These are phyloP conservation scores for Aspergillus sp. DNA, from an alignment of 2,329 filamentous ascomycete species.

Conservation along the genomic window DNA sequence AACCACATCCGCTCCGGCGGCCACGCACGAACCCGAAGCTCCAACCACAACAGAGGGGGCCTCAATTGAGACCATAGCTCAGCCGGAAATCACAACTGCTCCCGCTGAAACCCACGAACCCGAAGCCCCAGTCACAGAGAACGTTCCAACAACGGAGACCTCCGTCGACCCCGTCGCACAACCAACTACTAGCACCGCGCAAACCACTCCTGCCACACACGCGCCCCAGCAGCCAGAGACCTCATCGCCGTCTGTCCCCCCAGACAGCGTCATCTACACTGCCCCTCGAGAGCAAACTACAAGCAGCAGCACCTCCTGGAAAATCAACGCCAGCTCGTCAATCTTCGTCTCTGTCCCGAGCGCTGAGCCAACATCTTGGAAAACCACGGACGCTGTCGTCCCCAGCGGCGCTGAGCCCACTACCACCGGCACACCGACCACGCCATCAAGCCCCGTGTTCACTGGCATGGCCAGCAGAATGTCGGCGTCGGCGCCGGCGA, in stretches of 20 bases:
- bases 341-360: background rate
- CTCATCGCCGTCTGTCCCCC: background rate
- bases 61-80: too few species aligned
- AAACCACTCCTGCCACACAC: background rate
- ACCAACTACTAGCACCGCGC: background rate
- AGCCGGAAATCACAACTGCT: background rate
- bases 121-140: background rate
- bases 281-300: background rate
- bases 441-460: conserved; percentile 21
- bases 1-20: background rate
- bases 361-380: background rate
- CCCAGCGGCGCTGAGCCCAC: background rate
- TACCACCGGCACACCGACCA: conserved; percentile 9
- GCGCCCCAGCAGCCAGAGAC: background rate
- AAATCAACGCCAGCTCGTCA: conserved; percentile 1
- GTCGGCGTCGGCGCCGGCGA: conserved; percentile 12
- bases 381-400: background rate
- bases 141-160: background rate
- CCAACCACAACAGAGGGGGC: background rate
- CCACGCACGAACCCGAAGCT: background rate
- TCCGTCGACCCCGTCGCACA: background rate
- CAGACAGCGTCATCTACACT: background rate
- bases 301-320: background rate
- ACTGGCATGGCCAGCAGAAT: conserved; percentile 24
- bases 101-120: background rate